Percentiles rank a stretch among this genome's conserved stretches.
phyloP scores from a whole-genome alignment of 306 rosid species.

The Cercis canadensis region DNA sequence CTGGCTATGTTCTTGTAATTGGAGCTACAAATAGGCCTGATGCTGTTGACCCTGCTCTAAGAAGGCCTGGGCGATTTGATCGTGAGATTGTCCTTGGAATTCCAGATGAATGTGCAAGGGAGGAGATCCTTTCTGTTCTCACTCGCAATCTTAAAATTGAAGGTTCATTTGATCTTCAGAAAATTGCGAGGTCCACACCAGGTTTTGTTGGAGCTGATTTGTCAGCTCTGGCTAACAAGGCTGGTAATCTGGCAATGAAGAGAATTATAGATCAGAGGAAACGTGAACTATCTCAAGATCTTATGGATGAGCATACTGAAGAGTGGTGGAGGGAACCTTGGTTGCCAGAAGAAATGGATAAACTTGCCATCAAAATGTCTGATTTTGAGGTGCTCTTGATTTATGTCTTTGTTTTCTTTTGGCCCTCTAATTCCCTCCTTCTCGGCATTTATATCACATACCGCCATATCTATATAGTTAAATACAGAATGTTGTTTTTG shows the following conservation, averaged over 20 bases:
- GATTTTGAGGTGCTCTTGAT: conserved; percentile 78
- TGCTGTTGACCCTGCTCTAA: conserved; percentile 72
- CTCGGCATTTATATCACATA: background rate
- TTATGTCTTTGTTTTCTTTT: background rate
- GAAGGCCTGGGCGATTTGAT: conserved; percentile 93
- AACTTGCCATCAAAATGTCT: conserved; percentile 72
- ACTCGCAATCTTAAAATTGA: conserved; percentile 61
- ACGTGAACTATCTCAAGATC: conserved; percentile 45
- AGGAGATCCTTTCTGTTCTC: conserved; percentile 63
- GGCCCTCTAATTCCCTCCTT: background rate
- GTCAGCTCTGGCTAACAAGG: conserved; percentile 74
- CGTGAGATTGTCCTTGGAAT: conserved; percentile 69
- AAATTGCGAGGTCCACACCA: conserved; percentile 82
- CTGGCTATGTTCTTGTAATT: conserved; percentile 84
- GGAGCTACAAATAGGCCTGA: conserved; percentile 98
- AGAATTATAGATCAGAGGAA: conserved; percentile 66
- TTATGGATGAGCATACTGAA: conserved; percentile 36
- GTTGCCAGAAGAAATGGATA: conserved; percentile 69
- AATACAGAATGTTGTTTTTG: background rate
- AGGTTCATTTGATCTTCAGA: conserved; percentile 74
- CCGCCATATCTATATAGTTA: too few species aligned
- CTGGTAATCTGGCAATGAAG: conserved; percentile 81
- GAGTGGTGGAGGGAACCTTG: conserved; percentile 77
- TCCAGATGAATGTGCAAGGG: conserved; percentile 66
- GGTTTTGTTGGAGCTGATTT: conserved; percentile 97